Base-by-base conservation (phyloP, 2,329 filamentous ascomycete species). In the Xylariales sp. region DNA sequence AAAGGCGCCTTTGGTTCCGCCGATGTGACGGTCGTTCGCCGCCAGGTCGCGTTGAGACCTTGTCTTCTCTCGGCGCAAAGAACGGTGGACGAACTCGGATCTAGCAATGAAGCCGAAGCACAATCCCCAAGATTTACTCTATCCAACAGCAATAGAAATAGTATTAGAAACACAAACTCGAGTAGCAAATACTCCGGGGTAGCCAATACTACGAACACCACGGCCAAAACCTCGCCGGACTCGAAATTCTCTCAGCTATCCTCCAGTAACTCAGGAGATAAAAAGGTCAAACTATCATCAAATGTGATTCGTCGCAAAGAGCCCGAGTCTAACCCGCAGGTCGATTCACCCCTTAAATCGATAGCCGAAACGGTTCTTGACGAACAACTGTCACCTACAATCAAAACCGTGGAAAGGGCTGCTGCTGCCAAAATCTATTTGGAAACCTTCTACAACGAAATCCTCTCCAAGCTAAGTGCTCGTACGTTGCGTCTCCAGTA, bases 361-460 rank as follows among this genome's bases (percentile, higher is more conserved):
- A 60, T 42, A 15, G 40, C 27, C 8, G 40, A 42, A 19, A 40
- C 40, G 19, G 32, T 29, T 17, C 18, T 42, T 4, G 40, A 40
- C 23, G n/a, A n/a, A n/a, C 40, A 33, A 6, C 24, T 36, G 23
- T 17, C 45, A 1, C 63, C 65, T 1, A 64, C 62, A 2, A 55
- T 72, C 6, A 29, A 59, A 10, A 95, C 89, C 0, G 83, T 88
- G 0, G 91, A 97, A 62, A 80, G 76, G 43, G 78, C 83, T 3
- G 81, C 88, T 0, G 83, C 87, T 0, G 84, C 88, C 29, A 96
- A 95, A 58, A 78, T 94, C 15, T 94, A 81, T 51, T 73, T 97
- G 8, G 93, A 97, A 59, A 88, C 81, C 0, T 78, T 90, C 51
- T 96, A 86, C 65, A 83, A 90, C 49, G 68, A 79, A n/a, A 59